These are phyloP conservation scores for Podospora fimiseda DNA, from an alignment of 495 filamentous ascomycete genomes.

Conservation along the genomic window DNA sequence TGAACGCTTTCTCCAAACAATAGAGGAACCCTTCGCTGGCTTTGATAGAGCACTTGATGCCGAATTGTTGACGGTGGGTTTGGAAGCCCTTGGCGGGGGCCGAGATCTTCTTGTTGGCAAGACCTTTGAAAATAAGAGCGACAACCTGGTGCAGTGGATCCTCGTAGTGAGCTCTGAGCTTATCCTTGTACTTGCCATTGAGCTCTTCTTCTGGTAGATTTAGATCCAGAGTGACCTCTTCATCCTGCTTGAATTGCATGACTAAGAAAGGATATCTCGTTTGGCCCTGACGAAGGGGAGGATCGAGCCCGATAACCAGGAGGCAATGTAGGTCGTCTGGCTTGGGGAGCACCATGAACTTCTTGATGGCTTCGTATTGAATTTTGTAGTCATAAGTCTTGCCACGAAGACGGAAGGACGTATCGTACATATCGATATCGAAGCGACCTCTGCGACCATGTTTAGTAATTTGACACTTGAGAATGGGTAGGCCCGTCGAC, in stretches of 20 bases:
- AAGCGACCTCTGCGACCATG: constrained; percentile 74
- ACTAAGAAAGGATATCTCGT: constrained; percentile 98
- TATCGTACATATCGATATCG: constrained; percentile 99
- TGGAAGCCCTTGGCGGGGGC: constrained; percentile 90
- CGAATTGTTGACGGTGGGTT: constrained; percentile 84
- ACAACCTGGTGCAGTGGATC: constrained; percentile 86
- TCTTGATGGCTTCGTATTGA: constrained; percentile 93
- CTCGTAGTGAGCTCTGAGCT: constrained; percentile 81
- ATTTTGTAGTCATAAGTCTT: constrained; percentile 99
- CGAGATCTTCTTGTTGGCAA: constrained; percentile 89
- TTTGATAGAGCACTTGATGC: constrained; percentile 99
- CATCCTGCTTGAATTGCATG: constrained; percentile 98
- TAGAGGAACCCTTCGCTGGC: constrained; percentile 96
- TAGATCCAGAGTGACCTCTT: constrained; percentile 92
- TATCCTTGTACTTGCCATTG: constrained; percentile 81
- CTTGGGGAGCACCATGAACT: constrained; percentile 97
- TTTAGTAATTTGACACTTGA: constrained; percentile 26
- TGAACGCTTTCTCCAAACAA: constrained; percentile 95
- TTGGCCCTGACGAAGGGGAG: constrained; percentile 93
- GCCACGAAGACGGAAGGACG: constrained; percentile 91
- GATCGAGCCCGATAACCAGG: constrained; percentile 92
- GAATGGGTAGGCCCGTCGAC: constrained; percentile 27
- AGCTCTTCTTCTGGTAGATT: constrained; percentile 91
- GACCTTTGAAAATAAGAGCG: constrained; percentile 84
- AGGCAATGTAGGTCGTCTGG: constrained; percentile 93